Evolutionary conservation across 371 early-diverging fungal genomes (phyloP), one percentile per base, ranked within the genome.

Genomic region (Rhizomucor miehei): DNA sequence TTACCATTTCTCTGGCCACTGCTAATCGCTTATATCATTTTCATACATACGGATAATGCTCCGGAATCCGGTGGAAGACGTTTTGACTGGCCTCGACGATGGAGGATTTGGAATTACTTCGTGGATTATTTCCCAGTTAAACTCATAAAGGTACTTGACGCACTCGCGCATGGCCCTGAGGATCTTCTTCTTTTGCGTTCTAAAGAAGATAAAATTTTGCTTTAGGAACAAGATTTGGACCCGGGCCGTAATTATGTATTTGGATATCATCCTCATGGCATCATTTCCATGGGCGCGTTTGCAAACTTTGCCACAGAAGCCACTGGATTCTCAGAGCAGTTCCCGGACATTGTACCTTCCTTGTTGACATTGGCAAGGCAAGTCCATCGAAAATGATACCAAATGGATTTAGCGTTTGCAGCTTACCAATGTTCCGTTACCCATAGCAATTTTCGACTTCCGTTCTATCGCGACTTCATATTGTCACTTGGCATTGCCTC

Each of bases 241-340:
- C 88, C 90, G 2, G 61, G 66, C 10, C 79, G 82, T 48, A 90
- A 86, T 60, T 91, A 91, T 48, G 72, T 91, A 14, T 85, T 90
- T 63, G 89, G 88, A 12, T 88, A 89, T 53, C 89, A 89, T 51
- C 92, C 92, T 19, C 92, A 91, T 51, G 92, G 94, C 12, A 88
- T 96, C 50, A 86, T 94, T 53, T 81, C 85, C 8, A 77, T 91
- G 59, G 93, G 93, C 3, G 91, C 92, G 0, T 86, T 86, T 57
- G 77, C 85, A 37, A 87, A 88, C 46, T 92, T 94, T 81, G 91
- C 78, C 6, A 92, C 89, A 13, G 85, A 88, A 59, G 83, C 83
- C 0, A 83, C 82, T 29, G 71, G 81, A 1, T 77, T 91, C 44
- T 85, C 86, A 8, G 68, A 82, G 39, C 53, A 73, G 13, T 82